A percentile compares a stretch with the other conserved stretches of the same genome.
phyloP scores from a whole-genome alignment of 148 eudicot species.

The Chenopodium berlandieri region DNA sequence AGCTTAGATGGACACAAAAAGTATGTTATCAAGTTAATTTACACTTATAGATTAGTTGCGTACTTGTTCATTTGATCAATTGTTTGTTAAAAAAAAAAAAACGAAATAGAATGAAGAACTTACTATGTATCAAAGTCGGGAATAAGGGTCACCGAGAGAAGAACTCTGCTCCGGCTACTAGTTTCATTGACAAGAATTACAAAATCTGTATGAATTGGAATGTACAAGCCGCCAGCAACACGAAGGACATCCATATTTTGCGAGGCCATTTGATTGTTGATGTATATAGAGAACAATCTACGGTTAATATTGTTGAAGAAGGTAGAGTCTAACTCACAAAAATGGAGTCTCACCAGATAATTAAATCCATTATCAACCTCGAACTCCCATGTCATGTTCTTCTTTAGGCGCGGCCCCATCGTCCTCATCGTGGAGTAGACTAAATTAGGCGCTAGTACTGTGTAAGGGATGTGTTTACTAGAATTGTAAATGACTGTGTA shows the following conservation, averaged over 20 bases:
- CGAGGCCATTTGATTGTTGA: background rate
- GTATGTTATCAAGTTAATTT: too few relatives aligned
- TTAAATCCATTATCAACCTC: constrained; percentile 1
- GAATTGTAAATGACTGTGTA: background rate
- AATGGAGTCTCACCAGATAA: background rate
- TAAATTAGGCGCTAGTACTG: too few relatives aligned
- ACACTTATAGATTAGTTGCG: too few relatives aligned
- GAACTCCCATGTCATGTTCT: background rate
- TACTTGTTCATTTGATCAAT: too few relatives aligned
- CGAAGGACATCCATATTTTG: background rate
- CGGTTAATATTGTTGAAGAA: background rate
- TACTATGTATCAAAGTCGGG: background rate
- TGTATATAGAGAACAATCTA: background rate
- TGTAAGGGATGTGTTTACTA: background rate
- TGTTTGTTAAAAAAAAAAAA: too few relatives aligned
- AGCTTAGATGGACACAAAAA: too few relatives aligned
- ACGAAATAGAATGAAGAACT: background rate
- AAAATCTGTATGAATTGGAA: background rate
- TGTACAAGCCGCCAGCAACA: background rate
- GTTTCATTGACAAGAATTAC: background rate
- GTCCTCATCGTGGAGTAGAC: background rate
- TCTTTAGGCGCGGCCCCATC: background rate
- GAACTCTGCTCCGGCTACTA: background rate
- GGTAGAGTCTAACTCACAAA: background rate
- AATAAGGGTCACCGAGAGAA: background rate